Evolutionary conservation across 179 eudicot species (phyloP).

Genomic region (Kewa caespitosa): DNA sequence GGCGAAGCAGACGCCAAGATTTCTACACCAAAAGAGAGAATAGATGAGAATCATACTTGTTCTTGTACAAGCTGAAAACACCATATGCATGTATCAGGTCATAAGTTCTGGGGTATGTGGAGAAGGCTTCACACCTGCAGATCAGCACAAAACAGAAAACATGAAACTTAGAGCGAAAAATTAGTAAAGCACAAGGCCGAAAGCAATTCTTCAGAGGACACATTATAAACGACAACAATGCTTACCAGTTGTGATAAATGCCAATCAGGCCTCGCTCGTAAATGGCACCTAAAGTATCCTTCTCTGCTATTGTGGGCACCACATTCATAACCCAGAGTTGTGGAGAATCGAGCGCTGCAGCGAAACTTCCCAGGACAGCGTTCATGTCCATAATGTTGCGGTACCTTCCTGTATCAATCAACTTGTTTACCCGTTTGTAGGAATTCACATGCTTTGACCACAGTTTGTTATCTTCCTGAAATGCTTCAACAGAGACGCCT

Average conservation of each 20-base stretch:
- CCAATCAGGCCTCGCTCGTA: constrained; percentile 79
- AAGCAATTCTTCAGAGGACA: neutral
- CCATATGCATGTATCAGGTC: constrained; percentile 46
- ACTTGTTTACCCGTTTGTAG: constrained; percentile 59
- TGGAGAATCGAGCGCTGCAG: constrained; percentile 70
- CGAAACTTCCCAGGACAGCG: constrained; percentile 86
- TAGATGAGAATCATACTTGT: constrained; percentile 28
- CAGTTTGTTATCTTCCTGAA: constrained; percentile 54
- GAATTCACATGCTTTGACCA: constrained; percentile 71
- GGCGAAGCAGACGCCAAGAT: no score
- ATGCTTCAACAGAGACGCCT: constrained; percentile 55
- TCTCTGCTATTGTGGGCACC: constrained; percentile 66
- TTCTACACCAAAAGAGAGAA: neutral
- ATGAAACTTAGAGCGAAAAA: neutral
- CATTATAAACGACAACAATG: constrained; percentile 14
- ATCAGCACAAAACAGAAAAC: neutral
- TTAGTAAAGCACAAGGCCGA: neutral
- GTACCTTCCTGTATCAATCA: constrained; percentile 73
- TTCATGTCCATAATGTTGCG: constrained; percentile 93
- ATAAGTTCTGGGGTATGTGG: constrained; percentile 49
- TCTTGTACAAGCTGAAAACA: constrained; percentile 41
- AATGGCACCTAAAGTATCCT: constrained; percentile 63
- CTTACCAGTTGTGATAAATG: constrained; percentile 84
- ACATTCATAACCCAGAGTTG: constrained; percentile 88
- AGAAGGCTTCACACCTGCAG: constrained; percentile 48